Evolutionary conservation across 1,284 basidiomycete species (phyloP).

Genomic region (Cutaneotrichosporon curvatum): DNA sequence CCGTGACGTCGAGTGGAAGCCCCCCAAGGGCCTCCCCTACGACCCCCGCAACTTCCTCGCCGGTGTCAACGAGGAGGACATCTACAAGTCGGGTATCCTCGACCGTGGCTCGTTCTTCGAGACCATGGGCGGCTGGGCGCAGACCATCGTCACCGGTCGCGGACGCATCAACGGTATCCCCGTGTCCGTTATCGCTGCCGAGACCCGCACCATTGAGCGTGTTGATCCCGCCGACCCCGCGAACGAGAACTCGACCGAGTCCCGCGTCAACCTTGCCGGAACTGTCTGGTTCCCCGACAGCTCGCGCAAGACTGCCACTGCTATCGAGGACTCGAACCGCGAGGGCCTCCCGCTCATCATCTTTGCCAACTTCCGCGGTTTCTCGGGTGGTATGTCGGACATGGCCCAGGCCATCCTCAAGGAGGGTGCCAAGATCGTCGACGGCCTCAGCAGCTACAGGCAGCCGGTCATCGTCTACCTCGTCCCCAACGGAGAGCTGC

Average conservation of each 20-base stretch:
- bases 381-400: slow-evolving; percentile 74
- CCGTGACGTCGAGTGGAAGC: slow-evolving; percentile 81
- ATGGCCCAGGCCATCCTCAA: slow-evolving; percentile 85
- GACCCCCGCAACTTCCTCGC: slow-evolving; percentile 97
- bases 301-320: slow-evolving; percentile 99
- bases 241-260: slow-evolving; percentile 94
- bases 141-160: slow-evolving; percentile 90
- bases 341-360: slow-evolving; percentile 96
- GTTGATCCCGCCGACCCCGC: slow-evolving; percentile 98
- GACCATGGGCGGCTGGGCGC: slow-evolving; percentile 75
- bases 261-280: slow-evolving; percentile 96
- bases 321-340: slow-evolving; percentile 96
- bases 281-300: slow-evolving; percentile 99
- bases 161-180: slow-evolving; percentile 96
- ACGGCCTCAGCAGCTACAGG: slow-evolving; percentile 92
- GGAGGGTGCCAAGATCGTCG: slow-evolving; percentile 95
- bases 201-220: slow-evolving; percentile 86
- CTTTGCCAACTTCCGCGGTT: slow-evolving; percentile 99
- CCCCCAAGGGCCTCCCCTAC: slow-evolving; percentile 90
- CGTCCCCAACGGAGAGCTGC: slow-evolving; percentile 95
- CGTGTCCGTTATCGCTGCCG: slow-evolving; percentile 92
- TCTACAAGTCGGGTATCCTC: slow-evolving; percentile 86
- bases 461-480: slow-evolving; percentile 99
- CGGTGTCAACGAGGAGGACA: slow-evolving; percentile 76
- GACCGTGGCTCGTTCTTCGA: slow-evolving; percentile 80